Conservation (phyloP, 192 early-diverging fungal genomes). For the Polychytrium aggregatum region DNA sequence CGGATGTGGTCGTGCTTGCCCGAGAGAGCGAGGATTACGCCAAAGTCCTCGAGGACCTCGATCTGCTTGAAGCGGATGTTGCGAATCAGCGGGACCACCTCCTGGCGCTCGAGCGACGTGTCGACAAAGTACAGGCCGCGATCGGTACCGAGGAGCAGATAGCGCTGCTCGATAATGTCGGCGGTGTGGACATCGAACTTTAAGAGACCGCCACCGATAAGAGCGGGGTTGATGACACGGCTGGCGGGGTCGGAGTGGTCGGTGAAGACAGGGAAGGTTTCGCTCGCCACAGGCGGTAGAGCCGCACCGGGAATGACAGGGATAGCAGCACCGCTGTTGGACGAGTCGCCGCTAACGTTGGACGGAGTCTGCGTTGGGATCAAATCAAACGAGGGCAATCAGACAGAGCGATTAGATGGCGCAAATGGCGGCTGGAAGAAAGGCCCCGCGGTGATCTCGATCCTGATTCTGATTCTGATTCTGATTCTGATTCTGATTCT, state of each 20-base stretch:
- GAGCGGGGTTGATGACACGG: constrained; percentile 17
- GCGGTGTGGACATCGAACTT: constrained; percentile 30
- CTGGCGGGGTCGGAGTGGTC: constrained; percentile 12
- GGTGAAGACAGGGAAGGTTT: constrained; percentile 17
- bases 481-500: too few species aligned
- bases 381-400: too few species aligned
- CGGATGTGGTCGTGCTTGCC: constrained; percentile 50
- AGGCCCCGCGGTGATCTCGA: too few species aligned
- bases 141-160: constrained; percentile 41
- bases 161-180: constrained; percentile 39
- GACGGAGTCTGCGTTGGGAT: too few species aligned
- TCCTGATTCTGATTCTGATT: too few species aligned
- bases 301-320: too few species aligned
- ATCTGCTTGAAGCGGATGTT: constrained; percentile 49
- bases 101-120: constrained; percentile 17
- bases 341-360: too few species aligned
- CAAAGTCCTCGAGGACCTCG: constrained; percentile 41
- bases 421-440: too few species aligned
- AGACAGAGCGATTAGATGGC: too few species aligned
- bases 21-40: constrained; percentile 42
- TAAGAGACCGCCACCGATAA: constrained; percentile 23
- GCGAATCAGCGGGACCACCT: constrained; percentile 34
- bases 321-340: too few species aligned
- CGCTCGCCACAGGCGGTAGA: constrained; percentile 11
- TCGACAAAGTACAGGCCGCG: constrained; percentile 44